Conservation (phyloP, 2,329 filamentous ascomycete species). For the Colletotrichum viniferum region DNA sequence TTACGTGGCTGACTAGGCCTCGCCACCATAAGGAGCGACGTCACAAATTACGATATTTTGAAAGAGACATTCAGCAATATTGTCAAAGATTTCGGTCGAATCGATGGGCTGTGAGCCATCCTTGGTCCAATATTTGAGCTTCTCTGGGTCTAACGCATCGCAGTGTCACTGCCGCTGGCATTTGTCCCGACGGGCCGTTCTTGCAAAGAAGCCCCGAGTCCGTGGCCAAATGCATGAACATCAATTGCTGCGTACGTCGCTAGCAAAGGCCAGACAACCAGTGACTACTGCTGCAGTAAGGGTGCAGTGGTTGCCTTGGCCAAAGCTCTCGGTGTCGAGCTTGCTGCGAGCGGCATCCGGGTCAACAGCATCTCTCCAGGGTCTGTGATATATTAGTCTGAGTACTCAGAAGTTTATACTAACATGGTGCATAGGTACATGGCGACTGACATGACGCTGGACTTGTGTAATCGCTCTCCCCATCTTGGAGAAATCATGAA, state of each 20-base stretch:
- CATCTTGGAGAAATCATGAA: slow-evolving; percentile 37
- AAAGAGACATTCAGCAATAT: slow-evolving; percentile 25
- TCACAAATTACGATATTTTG: slow-evolving; percentile 22
- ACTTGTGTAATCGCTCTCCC: slow-evolving; percentile 29
- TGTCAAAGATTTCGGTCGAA: slow-evolving; percentile 23
- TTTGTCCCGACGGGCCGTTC: slow-evolving; percentile 31
- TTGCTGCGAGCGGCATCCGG: slow-evolving; percentile 22
- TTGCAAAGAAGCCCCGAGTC: slow-evolving; percentile 27
- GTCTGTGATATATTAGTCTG: slow-evolving; percentile 18
- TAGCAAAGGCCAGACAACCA: slow-evolving; percentile 32
- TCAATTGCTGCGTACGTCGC: slow-evolving; percentile 34
- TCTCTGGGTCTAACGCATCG: background rate
- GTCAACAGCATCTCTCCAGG: slow-evolving; percentile 40
- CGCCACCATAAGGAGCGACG: slow-evolving; percentile 12
- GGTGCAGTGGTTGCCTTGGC: slow-evolving; percentile 50
- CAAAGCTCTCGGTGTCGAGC: slow-evolving; percentile 37
- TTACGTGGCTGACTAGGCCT: background rate
- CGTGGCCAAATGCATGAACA: slow-evolving; percentile 28
- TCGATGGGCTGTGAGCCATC: slow-evolving; percentile 24
- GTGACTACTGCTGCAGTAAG: slow-evolving; percentile 50
- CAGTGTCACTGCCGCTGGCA: slow-evolving; percentile 31
- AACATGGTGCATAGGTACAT: slow-evolving; percentile 29
- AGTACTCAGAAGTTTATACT: background rate
- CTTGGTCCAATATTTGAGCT: background rate
- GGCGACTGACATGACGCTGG: slow-evolving; percentile 36